Percentiles rank a stretch among this genome's conserved stretches.
These are phyloP conservation scores for Neurospora sublineolata DNA, from an alignment of 495 filamentous ascomycete genomes.

Conservation along the genomic window DNA sequence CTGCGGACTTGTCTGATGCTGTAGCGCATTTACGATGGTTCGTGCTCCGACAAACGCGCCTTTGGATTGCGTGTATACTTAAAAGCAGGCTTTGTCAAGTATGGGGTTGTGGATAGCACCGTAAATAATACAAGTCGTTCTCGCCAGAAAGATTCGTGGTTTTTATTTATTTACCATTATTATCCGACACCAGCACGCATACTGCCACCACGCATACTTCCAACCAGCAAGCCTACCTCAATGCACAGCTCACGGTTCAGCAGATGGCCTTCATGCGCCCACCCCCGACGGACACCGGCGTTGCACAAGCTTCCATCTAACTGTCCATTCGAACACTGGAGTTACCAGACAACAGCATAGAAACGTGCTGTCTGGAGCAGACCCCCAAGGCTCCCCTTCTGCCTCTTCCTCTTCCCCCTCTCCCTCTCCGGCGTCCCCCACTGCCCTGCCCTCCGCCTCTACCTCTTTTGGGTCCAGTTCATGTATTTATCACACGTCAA, in stretches of 20 bases:
- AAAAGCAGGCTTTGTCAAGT: background rate
- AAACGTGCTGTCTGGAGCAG: background rate
- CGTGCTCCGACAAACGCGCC: background rate
- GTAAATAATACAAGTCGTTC: background rate
- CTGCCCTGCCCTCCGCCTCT: background rate
- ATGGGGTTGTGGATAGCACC: background rate
- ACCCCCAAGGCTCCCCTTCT: background rate
- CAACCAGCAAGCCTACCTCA: background rate
- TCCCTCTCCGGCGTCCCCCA: background rate
- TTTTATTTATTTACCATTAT: background rate
- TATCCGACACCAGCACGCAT: no score
- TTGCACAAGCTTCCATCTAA: background rate
- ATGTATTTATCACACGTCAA: background rate
- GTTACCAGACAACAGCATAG: background rate
- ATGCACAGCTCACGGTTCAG: background rate
- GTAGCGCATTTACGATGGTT: background rate
- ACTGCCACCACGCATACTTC: background rate
- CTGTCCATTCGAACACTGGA: background rate
- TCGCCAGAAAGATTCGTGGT: background rate
- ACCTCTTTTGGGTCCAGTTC: background rate
- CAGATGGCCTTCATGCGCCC: background rate
- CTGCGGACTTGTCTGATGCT: background rate
- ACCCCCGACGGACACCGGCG: background rate
- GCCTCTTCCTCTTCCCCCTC: background rate
- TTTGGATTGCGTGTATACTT: background rate